Conservation (phyloP, 148 eudicot species). For the Rhododendron molle region DNA sequence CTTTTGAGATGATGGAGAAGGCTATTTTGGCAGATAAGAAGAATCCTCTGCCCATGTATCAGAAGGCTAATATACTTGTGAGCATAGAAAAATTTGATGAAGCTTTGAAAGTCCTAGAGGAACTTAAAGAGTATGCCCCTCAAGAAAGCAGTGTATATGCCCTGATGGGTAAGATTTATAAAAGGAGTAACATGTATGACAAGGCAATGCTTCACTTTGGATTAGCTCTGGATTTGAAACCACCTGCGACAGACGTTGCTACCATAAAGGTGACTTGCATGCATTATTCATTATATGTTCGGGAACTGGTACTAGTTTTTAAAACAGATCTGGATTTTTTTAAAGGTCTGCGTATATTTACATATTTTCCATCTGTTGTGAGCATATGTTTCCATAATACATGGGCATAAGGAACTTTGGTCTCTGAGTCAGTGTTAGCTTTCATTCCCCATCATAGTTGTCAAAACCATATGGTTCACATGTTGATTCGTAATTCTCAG, state of each 20-base stretch:
- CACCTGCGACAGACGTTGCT: slow-evolving; percentile 97
- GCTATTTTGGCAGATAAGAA: slow-evolving; percentile 85
- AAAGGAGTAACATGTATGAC: slow-evolving; percentile 67
- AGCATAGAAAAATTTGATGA: slow-evolving; percentile 73
- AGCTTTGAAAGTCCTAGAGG: slow-evolving; percentile 86
- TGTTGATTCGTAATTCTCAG: not conserved
- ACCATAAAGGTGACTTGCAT: slow-evolving; percentile 71
- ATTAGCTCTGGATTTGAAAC: slow-evolving; percentile 91
- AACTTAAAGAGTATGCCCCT: slow-evolving; percentile 92
- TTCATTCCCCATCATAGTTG: not conserved
- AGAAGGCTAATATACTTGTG: slow-evolving; percentile 79
- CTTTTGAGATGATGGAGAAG: slow-evolving; percentile 82
- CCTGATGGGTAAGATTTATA: slow-evolving; percentile 91
- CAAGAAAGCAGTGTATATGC: slow-evolving; percentile 94
- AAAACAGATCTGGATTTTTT: not conserved
- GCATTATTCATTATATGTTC: not conserved
- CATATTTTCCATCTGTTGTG: not conserved
- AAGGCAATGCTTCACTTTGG: slow-evolving; percentile 98
- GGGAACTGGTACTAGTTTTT: not conserved
- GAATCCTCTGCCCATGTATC: slow-evolving; percentile 94
- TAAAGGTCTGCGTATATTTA: not conserved
- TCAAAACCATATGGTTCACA: not conserved
- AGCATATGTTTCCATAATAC: not conserved
- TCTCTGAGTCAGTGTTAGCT: not conserved
- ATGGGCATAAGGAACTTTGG: not conserved